phyloP scores from a whole-genome alignment of 108 stramenopile species.

The Cyclotella atomus region DNA sequence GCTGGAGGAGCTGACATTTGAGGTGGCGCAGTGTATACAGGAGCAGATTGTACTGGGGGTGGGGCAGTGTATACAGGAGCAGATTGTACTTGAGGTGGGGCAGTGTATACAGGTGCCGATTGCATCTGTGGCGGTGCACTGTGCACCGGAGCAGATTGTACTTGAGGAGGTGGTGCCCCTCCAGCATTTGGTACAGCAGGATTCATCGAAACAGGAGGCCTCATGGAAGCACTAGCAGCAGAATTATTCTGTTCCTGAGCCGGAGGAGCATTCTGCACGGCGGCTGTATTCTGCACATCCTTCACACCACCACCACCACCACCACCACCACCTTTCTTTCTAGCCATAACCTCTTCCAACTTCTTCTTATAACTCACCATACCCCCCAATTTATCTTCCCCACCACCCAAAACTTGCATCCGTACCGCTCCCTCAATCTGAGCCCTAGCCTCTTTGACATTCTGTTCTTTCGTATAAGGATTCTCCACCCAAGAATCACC shows the following conservation, averaged over 20 bases:
- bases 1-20: background rate
- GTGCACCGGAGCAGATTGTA: too few relatives aligned
- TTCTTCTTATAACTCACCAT: conserved; percentile 73
- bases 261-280: too few relatives aligned
- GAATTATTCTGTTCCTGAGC: too few relatives aligned
- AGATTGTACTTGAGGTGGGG: background rate
- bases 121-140: background rate
- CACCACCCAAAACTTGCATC: conserved; percentile 19
- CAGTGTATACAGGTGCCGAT: background rate
- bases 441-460: conserved; percentile 25
- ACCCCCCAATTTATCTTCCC: conserved; percentile 10
- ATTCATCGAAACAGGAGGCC: background rate
- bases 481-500: conserved; percentile 56
- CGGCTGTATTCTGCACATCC: background rate
- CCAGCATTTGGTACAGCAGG: background rate
- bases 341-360: conserved; percentile 48
- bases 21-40: background rate
- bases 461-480: conserved; percentile 68
- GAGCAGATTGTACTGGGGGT: background rate
- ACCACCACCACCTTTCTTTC: conserved; percentile 6
- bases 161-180: too few relatives aligned
- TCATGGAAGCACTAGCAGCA: background rate
- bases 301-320: conserved; percentile 3
- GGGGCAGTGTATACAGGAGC: background rate
- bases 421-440: conserved; percentile 31